Conservation (phyloP, 352 stramenopile genomes). For the Phytophthora ohioensis region DNA sequence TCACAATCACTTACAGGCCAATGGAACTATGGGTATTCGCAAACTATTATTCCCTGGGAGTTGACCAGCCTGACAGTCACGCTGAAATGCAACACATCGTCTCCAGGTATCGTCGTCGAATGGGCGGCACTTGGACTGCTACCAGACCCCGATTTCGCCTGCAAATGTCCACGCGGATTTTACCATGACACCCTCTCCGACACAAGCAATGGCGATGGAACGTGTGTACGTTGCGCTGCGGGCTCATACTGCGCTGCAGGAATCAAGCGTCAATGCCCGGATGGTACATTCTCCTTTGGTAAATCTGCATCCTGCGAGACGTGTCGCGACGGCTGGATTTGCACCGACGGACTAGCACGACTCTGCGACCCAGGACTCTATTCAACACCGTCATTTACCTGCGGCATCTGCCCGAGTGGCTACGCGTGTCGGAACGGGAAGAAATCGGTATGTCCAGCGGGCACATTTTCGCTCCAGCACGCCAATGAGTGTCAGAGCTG, state of each 20-base stretch:
- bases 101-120: conserved; percentile 39
- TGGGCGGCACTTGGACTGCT: conserved; percentile 65
- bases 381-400: conserved; percentile 46
- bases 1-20: conserved; percentile 13
- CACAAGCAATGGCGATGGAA: conserved; percentile 12
- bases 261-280: conserved; percentile 57
- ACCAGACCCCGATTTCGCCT: conserved; percentile 62
- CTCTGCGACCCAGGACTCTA: conserved; percentile 69
- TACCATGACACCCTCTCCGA: conserved; percentile 46
- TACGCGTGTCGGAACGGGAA: conserved; percentile 72
- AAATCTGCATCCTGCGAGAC: conserved; percentile 57
- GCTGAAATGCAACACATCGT: conserved; percentile 59
- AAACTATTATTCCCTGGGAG: conserved; percentile 46
- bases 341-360: conserved; percentile 55
- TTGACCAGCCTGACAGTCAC: conserved; percentile 43
- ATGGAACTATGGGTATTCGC: conserved; percentile 52
- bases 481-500: conserved; percentile 65
- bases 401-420: conserved; percentile 53
- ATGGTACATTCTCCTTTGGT: conserved; percentile 68
- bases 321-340: conserved; percentile 75
- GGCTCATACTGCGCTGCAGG: conserved; percentile 67
- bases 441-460: conserved; percentile 46
- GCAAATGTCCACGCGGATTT: conserved; percentile 64
- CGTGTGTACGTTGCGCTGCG: conserved; percentile 61
- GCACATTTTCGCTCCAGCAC: conserved; percentile 52